phyloP scores from a whole-genome alignment of 2,329 filamentous ascomycete species.

The Periconia sp. region DNA sequence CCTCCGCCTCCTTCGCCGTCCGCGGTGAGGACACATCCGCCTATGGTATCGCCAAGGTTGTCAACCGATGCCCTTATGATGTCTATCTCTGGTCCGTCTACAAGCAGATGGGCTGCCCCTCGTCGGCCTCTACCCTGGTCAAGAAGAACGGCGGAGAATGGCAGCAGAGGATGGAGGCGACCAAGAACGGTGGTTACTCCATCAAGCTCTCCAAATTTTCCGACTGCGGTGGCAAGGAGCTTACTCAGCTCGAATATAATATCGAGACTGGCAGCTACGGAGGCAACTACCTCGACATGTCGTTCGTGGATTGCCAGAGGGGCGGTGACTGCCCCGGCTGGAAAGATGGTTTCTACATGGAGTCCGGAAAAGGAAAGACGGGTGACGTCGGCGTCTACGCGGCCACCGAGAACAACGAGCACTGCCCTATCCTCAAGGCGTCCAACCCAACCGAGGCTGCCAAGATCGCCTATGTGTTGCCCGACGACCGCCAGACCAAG shows the following conservation, averaged over 20 bases:
- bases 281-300: slow-evolving; percentile 42
- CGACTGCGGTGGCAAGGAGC: slow-evolving; percentile 29
- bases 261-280: slow-evolving; percentile 15
- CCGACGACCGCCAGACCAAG: slow-evolving; percentile 37
- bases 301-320: slow-evolving; percentile 38
- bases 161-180: slow-evolving; percentile 27
- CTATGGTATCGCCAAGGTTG: slow-evolving; percentile 24
- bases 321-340: slow-evolving; percentile 34
- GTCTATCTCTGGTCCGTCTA: slow-evolving; percentile 44
- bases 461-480: slow-evolving; percentile 34
- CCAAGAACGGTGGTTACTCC: slow-evolving; percentile 33
- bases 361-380: slow-evolving; percentile 23
- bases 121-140: slow-evolving; percentile 19
- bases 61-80: slow-evolving; percentile 42
- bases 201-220: slow-evolving; percentile 43
- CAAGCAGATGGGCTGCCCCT: slow-evolving; percentile 28
- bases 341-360: slow-evolving; percentile 37
- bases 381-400: slow-evolving; percentile 8
- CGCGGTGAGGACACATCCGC: slow-evolving; percentile 13
- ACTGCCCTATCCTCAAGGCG: slow-evolving; percentile 36
- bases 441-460: slow-evolving; percentile 22
- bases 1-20: slow-evolving; percentile 20
- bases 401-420: slow-evolving; percentile 25
- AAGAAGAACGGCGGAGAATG: slow-evolving; percentile 12
- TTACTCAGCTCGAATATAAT: slow-evolving; percentile 44